Evolutionary conservation across 805 yeast genomes (phyloP), one percentile per base, ranked within the genome.

Genomic region (Jamesozyma gamospora): DNA sequence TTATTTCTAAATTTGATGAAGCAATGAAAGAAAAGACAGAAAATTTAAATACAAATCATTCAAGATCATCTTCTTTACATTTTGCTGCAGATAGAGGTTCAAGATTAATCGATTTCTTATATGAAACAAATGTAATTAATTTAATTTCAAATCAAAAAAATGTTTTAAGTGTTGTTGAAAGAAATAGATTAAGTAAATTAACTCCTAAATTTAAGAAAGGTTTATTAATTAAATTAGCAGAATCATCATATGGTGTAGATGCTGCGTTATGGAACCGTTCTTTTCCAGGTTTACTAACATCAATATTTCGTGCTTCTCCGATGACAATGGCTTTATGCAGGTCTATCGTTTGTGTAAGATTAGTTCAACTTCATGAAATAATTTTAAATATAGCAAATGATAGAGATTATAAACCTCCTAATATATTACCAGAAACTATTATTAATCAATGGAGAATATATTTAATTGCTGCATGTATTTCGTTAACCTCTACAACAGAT

Each of bases 181-280:
- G 81, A 35, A 73, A 77, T 15, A 65, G 96, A 29, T 63, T 88
- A 13, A 53, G 77, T 1, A 82, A 82, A 49, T 61, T 92, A 28
- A 74, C 67, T 45, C 59, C 58, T 38, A 74, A 63, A 49, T 72
- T 72, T 42, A 73, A 79, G 47, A 77, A 74, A 44, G 83, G 82
- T 19, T 70, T 85, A 2, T 61, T 94, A n/a, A 66, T 82, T 0
- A 72, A 77, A 36, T 64, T 92, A 6, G 95, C 95, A 0, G 95
- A 85, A 48, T 82, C 95, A 2, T 94, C 82, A 42, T 83, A 88
- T 53, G 96, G 97, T 1, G 88, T 92, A 9, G 98, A 92, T 62
- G 79, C 94, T 1, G 95, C 97, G 0, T 65, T 92, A n/a, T 92
- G 98, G 98, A 81, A 90, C 51, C 73, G 94, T 44, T 72, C 81